These are phyloP conservation scores for Chytridiales sp. DNA, from an alignment of 371 early-diverging fungal genomes.

Conservation along the genomic window DNA sequence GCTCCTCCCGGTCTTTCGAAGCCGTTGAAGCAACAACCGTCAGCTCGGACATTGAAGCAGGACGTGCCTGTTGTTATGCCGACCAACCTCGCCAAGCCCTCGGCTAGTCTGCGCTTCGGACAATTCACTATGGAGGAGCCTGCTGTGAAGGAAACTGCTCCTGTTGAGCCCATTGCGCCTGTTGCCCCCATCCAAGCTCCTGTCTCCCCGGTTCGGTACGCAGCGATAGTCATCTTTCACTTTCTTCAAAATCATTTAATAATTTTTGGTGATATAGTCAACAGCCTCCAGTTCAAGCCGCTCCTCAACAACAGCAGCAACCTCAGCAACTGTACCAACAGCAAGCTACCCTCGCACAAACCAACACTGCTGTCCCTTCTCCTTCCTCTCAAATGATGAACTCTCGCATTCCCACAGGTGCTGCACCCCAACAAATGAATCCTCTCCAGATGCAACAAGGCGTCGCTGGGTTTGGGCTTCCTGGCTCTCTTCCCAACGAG, in stretches of 20 bases:
- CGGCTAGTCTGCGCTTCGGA: constrained; percentile 78
- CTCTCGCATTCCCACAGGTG: too few relatives aligned
- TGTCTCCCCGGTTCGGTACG: constrained; percentile 24
- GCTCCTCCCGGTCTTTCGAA: constrained; percentile 54
- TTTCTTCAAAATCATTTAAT: too few relatives aligned
- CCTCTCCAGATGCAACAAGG: too few relatives aligned
- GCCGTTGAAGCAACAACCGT: constrained; percentile 37
- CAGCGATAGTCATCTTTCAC: constrained; percentile 13
- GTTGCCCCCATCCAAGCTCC: too few relatives aligned
- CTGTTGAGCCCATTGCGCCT: too few relatives aligned
- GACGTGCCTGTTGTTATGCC: constrained; percentile 89
- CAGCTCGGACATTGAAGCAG: constrained; percentile 62
- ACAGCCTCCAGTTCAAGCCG: constrained; percentile 15
- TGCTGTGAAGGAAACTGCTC: constrained; percentile 34
- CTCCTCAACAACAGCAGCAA: constrained; percentile 33
- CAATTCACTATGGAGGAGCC: constrained; percentile 59
- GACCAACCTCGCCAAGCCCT: constrained; percentile 58
- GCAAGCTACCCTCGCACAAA: constrained; percentile 1
- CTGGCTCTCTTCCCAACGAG: constrained; percentile 57
- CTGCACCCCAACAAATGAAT: too few relatives aligned
- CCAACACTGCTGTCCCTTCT: too few relatives aligned
- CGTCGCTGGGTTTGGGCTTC: constrained; percentile 66
- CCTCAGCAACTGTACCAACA: constrained; percentile 11
- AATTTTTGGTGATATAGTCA: too few relatives aligned
- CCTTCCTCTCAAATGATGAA: too few relatives aligned